A percentile compares a stretch with the other conserved stretches of the same genome.
phyloP scores from a whole-genome alignment of 1,139 yeast genomes.

The Geotrichum aggregatum region DNA sequence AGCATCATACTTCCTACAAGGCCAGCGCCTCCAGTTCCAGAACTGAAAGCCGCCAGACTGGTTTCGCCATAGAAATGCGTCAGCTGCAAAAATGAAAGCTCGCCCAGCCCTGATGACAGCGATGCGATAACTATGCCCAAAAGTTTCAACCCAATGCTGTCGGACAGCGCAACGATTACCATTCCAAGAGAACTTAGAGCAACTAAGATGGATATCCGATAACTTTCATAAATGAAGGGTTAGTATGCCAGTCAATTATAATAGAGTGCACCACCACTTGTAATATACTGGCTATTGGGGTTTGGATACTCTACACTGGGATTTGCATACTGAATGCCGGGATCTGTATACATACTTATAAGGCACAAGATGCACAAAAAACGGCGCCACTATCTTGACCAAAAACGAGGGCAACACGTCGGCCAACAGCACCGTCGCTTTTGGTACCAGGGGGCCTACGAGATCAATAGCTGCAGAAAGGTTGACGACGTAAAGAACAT shows the following conservation, averaged over 20 bases:
- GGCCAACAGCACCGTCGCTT: conserved; percentile 78
- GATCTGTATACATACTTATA: conserved; percentile 45
- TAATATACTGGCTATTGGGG: too few relatives aligned
- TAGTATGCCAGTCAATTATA: background rate
- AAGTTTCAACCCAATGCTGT: conserved; percentile 43
- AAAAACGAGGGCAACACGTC: conserved; percentile 81
- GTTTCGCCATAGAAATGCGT: conserved; percentile 56
- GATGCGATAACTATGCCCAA: conserved; percentile 81
- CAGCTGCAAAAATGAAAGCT: conserved; percentile 77
- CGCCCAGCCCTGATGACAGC: conserved; percentile 84
- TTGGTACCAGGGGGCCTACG: conserved; percentile 79
- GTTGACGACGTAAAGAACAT: conserved; percentile 85
- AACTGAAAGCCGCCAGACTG: conserved; percentile 80
- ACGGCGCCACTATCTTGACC: conserved; percentile 71
- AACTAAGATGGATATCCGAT: conserved; percentile 55
- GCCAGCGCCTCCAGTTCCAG: conserved; percentile 97
- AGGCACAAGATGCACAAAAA: conserved; percentile 63
- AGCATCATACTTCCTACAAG: conserved; percentile 56
- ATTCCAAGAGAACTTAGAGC: conserved; percentile 67
- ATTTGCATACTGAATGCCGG: too few relatives aligned
- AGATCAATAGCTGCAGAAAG: conserved; percentile 88
- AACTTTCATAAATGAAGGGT: background rate
- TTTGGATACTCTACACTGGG: too few relatives aligned
- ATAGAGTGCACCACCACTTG: too few relatives aligned
- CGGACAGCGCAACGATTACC: conserved; percentile 56